Evolutionary conservation across 225 moss, liverwort and hornwort species (phyloP).

Genomic region (Asterella californica): DNA sequence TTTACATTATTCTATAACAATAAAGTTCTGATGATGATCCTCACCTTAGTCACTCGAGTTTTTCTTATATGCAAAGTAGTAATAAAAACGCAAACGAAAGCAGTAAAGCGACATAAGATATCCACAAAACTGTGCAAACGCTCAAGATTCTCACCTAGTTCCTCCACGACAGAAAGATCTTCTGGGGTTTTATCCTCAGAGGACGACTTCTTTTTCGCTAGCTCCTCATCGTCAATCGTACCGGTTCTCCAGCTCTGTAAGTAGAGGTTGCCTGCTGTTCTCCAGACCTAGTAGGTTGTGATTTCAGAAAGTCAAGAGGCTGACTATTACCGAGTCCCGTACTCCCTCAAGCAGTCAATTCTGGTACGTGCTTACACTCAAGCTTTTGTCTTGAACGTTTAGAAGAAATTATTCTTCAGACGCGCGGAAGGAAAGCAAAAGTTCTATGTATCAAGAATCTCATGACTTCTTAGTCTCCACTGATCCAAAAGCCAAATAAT

Average conservation of each 20-base stretch:
- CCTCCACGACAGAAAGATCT: constrained; percentile 68
- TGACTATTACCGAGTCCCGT: too few species aligned
- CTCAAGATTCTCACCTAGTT: constrained; percentile 50
- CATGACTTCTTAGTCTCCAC: not conserved
- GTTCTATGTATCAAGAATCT: not conserved
- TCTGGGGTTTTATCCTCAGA: constrained; percentile 22
- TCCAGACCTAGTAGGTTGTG: constrained; percentile 46
- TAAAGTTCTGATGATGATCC: not conserved
- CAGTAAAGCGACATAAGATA: not conserved
- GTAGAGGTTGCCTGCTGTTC: constrained; percentile 59
- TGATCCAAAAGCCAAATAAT: not conserved
- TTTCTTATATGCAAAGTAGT: not conserved
- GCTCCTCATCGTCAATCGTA: constrained; percentile 59
- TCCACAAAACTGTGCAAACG: not conserved
- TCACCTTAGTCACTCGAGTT: not conserved
- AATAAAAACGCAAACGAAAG: not conserved
- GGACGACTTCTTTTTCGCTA: constrained; percentile 34
- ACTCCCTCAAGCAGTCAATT: too few species aligned
- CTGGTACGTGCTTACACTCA: too few species aligned
- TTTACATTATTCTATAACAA: not conserved
- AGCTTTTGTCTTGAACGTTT: too few species aligned
- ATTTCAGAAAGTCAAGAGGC: too few species aligned
- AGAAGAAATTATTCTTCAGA: too few species aligned
- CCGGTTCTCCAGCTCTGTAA: constrained; percentile 68
- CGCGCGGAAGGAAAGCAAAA: too few species aligned